These are phyloP conservation scores for Syzygium malaccense DNA, from an alignment of 441 rosid species.

Conservation along the genomic window DNA sequence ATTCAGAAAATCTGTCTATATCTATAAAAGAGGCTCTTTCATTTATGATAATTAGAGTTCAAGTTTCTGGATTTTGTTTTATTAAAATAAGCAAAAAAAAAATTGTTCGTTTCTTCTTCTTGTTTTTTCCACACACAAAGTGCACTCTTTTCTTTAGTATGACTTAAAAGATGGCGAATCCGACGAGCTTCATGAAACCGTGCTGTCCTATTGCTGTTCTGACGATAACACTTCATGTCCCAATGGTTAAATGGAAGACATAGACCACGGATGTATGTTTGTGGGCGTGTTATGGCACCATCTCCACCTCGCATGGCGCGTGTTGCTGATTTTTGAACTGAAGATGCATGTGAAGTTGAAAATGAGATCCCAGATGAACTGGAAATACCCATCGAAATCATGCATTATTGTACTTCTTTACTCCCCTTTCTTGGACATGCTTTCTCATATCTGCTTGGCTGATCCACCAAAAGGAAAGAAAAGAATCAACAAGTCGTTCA, in stretches of 20 bases:
- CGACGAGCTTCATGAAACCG: background rate
- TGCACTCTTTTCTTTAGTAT: background rate
- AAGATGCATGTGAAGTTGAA: background rate
- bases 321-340: background rate
- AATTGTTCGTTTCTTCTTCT: no score
- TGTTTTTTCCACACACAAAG: background rate
- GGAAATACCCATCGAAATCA: background rate
- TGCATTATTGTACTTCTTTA: background rate
- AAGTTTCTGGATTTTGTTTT: background rate
- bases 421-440: background rate
- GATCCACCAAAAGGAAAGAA: background rate
- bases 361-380: background rate
- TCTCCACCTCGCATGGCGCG: background rate
- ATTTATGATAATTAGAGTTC: background rate
- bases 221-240: background rate
- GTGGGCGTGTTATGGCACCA: background rate
- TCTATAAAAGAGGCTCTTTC: background rate
- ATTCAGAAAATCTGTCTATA: background rate
- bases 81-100: no score
- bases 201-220: background rate
- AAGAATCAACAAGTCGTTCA: background rate
- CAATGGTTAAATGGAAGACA: background rate
- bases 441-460: background rate
- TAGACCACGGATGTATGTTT: background rate
- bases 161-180: background rate